phyloP scores from a whole-genome alignment of 129 eudicot genomes.

The Deinandra increscens region DNA sequence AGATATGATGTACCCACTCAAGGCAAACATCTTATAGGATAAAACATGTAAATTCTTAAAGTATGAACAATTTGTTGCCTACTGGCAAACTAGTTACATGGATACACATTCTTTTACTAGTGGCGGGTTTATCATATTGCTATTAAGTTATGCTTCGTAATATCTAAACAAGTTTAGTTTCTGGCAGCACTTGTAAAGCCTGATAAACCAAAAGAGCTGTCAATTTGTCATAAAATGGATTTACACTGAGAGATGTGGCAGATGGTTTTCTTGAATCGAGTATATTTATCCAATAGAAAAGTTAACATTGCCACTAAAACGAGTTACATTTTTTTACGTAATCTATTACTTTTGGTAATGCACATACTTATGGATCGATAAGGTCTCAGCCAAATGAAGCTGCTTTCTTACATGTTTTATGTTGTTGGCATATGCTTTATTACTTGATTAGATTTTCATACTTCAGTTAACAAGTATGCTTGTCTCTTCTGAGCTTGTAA shows the following conservation, averaged over 20 bases:
- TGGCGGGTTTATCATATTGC: background rate
- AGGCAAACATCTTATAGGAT: background rate
- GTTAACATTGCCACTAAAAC: background rate
- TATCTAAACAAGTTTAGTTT: constrained; percentile 8
- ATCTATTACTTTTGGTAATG: background rate
- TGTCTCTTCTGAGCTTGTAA: constrained; percentile 18
- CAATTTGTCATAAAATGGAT: background rate
- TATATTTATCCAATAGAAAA: background rate
- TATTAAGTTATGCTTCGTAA: background rate
- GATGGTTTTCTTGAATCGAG: background rate
- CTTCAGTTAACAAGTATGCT: constrained; percentile 9
- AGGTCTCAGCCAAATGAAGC: constrained; percentile 1
- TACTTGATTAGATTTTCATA: constrained; percentile 1
- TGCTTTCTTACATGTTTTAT: constrained; percentile 7
- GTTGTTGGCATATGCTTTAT: constrained; percentile 8
- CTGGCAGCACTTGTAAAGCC: background rate
- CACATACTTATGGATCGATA: background rate
- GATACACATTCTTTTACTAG: background rate
- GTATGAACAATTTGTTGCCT: background rate
- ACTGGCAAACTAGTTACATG: background rate
- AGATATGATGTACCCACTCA: constrained; percentile 7
- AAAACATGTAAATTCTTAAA: background rate
- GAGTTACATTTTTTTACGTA: background rate
- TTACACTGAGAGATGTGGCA: background rate
- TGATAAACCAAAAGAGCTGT: too few species aligned